These are phyloP conservation scores for Xylariales sp. DNA, from an alignment of 2,329 filamentous ascomycete species.

Conservation along the genomic window DNA sequence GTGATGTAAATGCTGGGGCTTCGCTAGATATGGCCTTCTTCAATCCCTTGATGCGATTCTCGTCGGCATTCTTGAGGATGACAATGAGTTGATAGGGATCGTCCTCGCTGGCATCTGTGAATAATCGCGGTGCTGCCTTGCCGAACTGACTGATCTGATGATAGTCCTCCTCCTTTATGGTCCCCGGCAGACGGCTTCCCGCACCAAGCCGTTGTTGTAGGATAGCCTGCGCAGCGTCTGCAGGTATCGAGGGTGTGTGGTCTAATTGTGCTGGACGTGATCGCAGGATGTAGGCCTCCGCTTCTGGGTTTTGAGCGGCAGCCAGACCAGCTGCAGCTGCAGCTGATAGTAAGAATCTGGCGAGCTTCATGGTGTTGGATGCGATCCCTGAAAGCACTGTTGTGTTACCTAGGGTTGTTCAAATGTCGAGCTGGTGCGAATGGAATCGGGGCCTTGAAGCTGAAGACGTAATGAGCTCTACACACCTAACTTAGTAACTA, in stretches of 20 bases:
- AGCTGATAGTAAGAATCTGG: slow-evolving; percentile 32
- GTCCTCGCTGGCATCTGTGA: slow-evolving; percentile 30
- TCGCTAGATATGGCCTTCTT: slow-evolving; percentile 36
- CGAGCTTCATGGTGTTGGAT: slow-evolving; percentile 36
- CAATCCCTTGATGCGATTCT: slow-evolving; percentile 35
- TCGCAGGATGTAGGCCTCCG: slow-evolving; percentile 51
- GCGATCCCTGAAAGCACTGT: too few species aligned
- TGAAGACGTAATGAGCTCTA: too few species aligned
- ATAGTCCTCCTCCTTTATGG: slow-evolving; percentile 42
- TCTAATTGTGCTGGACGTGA: background rate
- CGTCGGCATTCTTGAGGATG: slow-evolving; percentile 52
- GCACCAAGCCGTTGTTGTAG: slow-evolving; percentile 52
- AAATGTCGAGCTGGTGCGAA: too few species aligned
- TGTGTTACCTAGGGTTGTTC: too few species aligned
- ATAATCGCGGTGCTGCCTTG: slow-evolving; percentile 45
- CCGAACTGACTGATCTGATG: slow-evolving; percentile 57
- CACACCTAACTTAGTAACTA: too few species aligned
- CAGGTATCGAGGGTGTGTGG: slow-evolving; percentile 39
- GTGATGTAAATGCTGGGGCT: slow-evolving; percentile 43
- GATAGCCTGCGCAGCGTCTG: slow-evolving; percentile 53
- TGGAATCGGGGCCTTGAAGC: too few species aligned
- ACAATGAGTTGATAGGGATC: slow-evolving; percentile 53
- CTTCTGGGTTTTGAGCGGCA: slow-evolving; percentile 28
- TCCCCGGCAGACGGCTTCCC: slow-evolving; percentile 39
- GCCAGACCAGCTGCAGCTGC: slow-evolving; percentile 30